Base-by-base conservation (phyloP, 805 yeast genomes). In the Metschnikowia koreensis region DNA sequence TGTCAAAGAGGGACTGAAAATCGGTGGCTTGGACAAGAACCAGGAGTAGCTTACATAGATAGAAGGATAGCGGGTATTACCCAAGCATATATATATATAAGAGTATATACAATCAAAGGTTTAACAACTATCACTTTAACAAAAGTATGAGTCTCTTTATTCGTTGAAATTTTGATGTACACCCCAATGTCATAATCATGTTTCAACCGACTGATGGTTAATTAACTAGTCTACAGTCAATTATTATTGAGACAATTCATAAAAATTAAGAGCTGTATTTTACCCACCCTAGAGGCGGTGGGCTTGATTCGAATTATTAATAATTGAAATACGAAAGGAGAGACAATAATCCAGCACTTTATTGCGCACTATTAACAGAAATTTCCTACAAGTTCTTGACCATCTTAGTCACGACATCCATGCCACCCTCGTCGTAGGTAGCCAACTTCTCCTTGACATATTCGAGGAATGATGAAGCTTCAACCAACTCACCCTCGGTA, bases 401-500 rank as follows among this genome's bases (percentile, higher is more conserved):
- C 63, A 87, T 72, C 67, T 87, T 82, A 34, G 89, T 77, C 45
- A 87, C 79, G 54, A 81, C 85, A 57, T 82, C 82, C 52, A 85
- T 63, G 41, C 89, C 90, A 55, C 77, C 84, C 65, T 69, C 65
- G 47, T 77, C 73, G 44, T 71, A 55, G 1, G 59, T 56, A 1
- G 62, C 59, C 53, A 81, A 68, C 58, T 73, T 74, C 34, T 54
- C 54, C 50, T 69, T 61, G 37, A 81, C 82, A 51, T 71, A 75
- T 6, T 62, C 67, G 33, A 87, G 82, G 44, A 92, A 72, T 40
- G 87, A 81, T 2, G 74, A 82, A n/a, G 82, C 69, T 44, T 78
- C 75, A 36, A 93, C 79, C 47, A 91, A 74, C 59, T 83, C 92
- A 56, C 99, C 99, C 63, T 91, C 96, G 66, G 87, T 92, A 54